Percentiles rank a stretch among this genome's conserved stretches.
phyloP scores from a whole-genome alignment of 306 rosid genomes.

The Urtica urens region DNA sequence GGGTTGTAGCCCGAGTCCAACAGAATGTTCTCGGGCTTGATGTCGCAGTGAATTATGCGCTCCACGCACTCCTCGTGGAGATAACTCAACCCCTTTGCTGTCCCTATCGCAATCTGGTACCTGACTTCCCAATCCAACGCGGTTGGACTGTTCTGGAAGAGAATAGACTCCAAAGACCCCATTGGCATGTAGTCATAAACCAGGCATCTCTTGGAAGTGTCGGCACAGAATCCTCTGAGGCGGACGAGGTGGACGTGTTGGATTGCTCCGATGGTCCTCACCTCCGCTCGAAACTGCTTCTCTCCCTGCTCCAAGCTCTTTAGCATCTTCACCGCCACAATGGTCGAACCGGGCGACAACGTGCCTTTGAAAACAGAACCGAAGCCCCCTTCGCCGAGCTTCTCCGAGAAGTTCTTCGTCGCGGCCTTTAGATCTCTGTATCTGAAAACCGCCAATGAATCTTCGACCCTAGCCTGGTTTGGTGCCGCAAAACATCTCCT shows the following conservation, averaged over 20 bases:
- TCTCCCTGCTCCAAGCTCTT: neutral
- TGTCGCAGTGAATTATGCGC: neutral
- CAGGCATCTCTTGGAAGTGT: neutral
- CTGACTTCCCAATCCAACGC: neutral
- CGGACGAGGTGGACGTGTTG: neutral
- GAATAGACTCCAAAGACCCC: neutral
- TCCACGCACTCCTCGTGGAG: neutral
- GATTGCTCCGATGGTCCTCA: neutral
- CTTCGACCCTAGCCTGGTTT: neutral
- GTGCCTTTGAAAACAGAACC: neutral
- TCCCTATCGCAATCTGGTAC: neutral
- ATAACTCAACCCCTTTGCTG: neutral
- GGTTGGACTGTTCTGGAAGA: neutral
- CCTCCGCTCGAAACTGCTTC: neutral
- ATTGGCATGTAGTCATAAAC: neutral
- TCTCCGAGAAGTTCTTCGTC: neutral
- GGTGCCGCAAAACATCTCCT: neutral
- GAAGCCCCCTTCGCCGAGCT: neutral
- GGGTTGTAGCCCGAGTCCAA: neutral
- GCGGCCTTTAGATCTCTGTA: neutral
- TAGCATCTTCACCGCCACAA: neutral
- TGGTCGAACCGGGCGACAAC: neutral
- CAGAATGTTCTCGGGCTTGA: neutral
- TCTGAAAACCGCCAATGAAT: conserved; percentile 6
- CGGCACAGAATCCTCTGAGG: neutral